Base-by-base conservation (phyloP, 495 filamentous ascomycete species). In the Elasticomyces elasticus region DNA sequence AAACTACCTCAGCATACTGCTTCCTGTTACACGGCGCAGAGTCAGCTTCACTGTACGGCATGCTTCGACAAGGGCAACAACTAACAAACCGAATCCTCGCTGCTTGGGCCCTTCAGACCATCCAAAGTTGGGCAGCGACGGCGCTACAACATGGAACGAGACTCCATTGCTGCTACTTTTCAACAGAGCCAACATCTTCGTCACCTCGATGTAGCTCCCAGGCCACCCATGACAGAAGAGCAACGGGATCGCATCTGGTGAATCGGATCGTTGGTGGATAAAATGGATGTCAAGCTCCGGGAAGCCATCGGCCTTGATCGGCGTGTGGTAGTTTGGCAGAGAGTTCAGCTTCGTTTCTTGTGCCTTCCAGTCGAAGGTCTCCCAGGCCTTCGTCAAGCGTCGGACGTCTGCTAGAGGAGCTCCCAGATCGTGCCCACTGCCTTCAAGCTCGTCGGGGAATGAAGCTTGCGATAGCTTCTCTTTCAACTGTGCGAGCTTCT, bases 121-220 rank as follows among this genome's bases (percentile, higher is more conserved):
- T 35, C 82, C 85, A 56, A 86, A 76, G 35, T 87, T 86, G 0
- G 85, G 85, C 23, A 89, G 68, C 10, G 82, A 84, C 2, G 86
- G 84, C 7, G 76, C 80, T 12, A 89, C 72, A 20, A 87, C 71
- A 65, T 87, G 74, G 66, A 89, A 89, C 0, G 77, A 69, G 15
- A 80, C 80, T 5, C 69, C 66, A 28, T 72, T 61, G 20, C 58
- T 57, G 12, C 69, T 62, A 6, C 70, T 64, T 11, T 65, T 54
- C 49, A 89, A 72, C 6, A 76, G 66, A 12, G 76, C 73, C 33
- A 87, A 67, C 22, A 89, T 65, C 43, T 83, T 81, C 12, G 71
- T 76, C 1, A 79, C 80, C 61, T 85, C 82, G 40, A 88, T 67
- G 62, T 83, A 86, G 41, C 76, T 80, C 12, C 87, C 79, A 9